Conservation (phyloP, 1,284 basidiomycete species). For the Veloboletus limbatus region DNA sequence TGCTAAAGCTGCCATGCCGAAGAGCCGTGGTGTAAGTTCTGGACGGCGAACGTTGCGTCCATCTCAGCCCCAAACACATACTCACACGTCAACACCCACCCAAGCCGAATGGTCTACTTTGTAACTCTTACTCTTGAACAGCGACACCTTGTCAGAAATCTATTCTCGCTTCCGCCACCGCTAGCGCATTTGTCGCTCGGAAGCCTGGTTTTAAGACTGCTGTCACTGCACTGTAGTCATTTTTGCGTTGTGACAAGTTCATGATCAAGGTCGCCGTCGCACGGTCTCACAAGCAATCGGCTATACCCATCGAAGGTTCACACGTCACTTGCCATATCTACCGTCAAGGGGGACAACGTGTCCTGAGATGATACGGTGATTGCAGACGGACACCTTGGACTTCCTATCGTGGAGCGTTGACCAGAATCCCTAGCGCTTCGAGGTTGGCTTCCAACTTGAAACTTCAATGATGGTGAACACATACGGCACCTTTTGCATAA, state of each 20-base stretch:
- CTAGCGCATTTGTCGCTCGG: too few species aligned
- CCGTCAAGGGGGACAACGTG: too few species aligned
- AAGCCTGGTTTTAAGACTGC: conserved; percentile 23
- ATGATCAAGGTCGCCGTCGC: conserved; percentile 25
- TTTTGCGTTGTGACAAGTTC: conserved; percentile 24
- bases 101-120: too few species aligned
- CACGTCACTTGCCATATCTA: too few species aligned
- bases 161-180: neutral
- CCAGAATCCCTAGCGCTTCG: conserved; percentile 41
- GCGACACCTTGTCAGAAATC: too few species aligned
- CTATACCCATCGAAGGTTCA: too few species aligned
- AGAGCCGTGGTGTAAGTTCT: conserved; percentile 18
- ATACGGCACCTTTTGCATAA: too few species aligned
- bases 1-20: neutral
- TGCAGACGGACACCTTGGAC: neutral
- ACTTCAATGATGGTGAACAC: conserved; percentile 50
- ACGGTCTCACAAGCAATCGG: conserved; percentile 5
- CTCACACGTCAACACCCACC: too few species aligned
- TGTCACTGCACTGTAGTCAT: conserved; percentile 23
- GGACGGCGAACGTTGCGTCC: too few species aligned
- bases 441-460: conserved; percentile 50
- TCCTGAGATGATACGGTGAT: neutral
- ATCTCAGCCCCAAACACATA: too few species aligned
- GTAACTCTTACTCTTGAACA: too few species aligned
- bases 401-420: neutral